These are phyloP conservation scores for Thielaviopsis euricoi DNA, from an alignment of 2,329 filamentous ascomycete species.

Conservation along the genomic window DNA sequence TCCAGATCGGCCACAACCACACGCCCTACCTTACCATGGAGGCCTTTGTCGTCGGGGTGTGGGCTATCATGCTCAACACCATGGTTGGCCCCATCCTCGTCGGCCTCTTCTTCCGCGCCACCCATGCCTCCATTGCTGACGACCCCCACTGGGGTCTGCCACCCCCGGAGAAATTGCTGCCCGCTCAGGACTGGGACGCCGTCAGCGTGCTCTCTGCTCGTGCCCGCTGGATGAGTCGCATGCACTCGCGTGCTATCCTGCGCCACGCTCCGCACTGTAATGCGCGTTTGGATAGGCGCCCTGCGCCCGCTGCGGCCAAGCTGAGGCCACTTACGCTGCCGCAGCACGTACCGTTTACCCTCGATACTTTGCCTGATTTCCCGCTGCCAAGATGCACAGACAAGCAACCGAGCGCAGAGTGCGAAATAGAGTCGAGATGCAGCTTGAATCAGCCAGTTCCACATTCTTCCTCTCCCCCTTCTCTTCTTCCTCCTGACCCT, in stretches of 20 bases:
- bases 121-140: neutral
- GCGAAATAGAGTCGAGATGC: neutral
- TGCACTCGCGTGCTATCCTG: slow-evolving; percentile 7
- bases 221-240: slow-evolving; percentile 7
- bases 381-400: neutral
- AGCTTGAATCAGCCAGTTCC: neutral
- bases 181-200: slow-evolving; percentile 3
- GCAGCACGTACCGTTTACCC: neutral
- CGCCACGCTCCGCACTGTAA: neutral
- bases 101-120: slow-evolving; percentile 25
- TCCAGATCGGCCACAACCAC: slow-evolving; percentile 16
- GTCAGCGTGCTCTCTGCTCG: neutral
- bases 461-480: too few relatives aligned
- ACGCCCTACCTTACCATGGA: slow-evolving; percentile 34
- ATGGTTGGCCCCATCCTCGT: slow-evolving; percentile 36
- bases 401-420: neutral
- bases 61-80: slow-evolving; percentile 40
- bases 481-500: too few relatives aligned
- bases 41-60: slow-evolving; percentile 35
- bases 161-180: neutral
- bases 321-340: neutral
- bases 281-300: too few relatives aligned
- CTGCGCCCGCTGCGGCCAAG: too few relatives aligned
- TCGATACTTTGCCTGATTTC: neutral
- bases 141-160: slow-evolving; percentile 8